Evolutionary conservation across 148 eudicot species (phyloP).

Genomic region (Heliosperma pusillum): DNA sequence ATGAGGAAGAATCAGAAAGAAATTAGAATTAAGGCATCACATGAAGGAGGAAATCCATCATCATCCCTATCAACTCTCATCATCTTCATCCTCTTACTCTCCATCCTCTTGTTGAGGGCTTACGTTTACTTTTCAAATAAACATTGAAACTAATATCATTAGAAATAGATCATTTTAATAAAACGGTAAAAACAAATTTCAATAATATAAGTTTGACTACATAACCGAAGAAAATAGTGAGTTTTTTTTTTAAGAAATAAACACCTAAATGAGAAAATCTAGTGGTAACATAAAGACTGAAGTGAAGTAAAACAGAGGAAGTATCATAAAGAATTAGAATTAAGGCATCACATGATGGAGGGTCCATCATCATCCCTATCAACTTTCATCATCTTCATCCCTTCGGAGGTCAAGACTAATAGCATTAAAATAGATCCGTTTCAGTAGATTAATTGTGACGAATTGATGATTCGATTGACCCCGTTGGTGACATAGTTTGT

Average conservation of each 20-base stretch:
- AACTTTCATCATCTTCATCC: conserved; percentile 20
- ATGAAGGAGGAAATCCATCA: conserved; percentile 16
- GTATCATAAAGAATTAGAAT: conserved; percentile 29
- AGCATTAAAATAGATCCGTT: background rate
- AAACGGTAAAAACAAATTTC: too few relatives aligned
- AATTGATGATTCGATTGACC: too few relatives aligned
- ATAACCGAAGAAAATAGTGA: too few relatives aligned
- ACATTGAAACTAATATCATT: too few relatives aligned
- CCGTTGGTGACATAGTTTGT: too few relatives aligned
- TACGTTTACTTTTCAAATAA: background rate
- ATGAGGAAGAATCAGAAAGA: conserved; percentile 29
- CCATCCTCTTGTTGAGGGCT: background rate
- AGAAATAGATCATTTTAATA: too few relatives aligned
- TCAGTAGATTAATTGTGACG: too few relatives aligned
- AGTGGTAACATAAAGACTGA: too few relatives aligned
- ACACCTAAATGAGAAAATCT: too few relatives aligned
- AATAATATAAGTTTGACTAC: too few relatives aligned
- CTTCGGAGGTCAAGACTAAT: background rate
- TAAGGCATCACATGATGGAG: conserved; percentile 13
- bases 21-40: conserved; percentile 21
- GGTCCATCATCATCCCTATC: conserved; percentile 24
- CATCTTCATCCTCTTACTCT: background rate
- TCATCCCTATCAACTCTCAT: conserved; percentile 27
- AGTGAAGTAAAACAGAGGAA: conserved; percentile 1
- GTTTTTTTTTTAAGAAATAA: too few relatives aligned